phyloP scores from a whole-genome alignment of 2,329 filamentous ascomycete genomes.

The Alternaria viburni region DNA sequence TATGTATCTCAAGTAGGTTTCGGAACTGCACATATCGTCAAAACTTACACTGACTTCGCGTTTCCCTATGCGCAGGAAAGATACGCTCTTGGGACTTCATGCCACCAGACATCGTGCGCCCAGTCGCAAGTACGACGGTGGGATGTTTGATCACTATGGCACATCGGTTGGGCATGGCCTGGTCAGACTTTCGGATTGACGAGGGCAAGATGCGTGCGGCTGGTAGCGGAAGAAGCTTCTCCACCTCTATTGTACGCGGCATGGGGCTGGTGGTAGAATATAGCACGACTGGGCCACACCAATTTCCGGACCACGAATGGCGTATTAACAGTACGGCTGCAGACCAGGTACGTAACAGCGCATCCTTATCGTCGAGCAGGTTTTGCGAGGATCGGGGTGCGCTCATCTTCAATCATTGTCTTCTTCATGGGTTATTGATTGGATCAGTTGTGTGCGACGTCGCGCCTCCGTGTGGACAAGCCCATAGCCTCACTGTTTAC shows the following conservation, averaged over 20 bases:
- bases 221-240: not conserved
- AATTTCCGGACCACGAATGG: not conserved
- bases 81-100: slow-evolving; percentile 12
- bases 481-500: not conserved
- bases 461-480: too few species aligned
- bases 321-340: not conserved
- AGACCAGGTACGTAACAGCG: not conserved
- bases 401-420: too few species aligned
- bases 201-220: not conserved
- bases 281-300: not conserved
- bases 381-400: too few species aligned
- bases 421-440: too few species aligned
- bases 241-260: not conserved
- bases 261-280: not conserved
- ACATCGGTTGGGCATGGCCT: slow-evolving; percentile 5
- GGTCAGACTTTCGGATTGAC: not conserved
- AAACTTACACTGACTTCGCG: too few species aligned
- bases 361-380: not conserved
- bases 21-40: too few species aligned
- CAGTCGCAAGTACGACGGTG: slow-evolving; percentile 3
- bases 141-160: slow-evolving; percentile 7
- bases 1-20: too few species aligned
- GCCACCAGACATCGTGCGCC: slow-evolving; percentile 14
- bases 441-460: too few species aligned
- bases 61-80: too few species aligned